Conservation (phyloP, 495 filamentous ascomycete genomes). For the Tetracladium setigerum region DNA sequence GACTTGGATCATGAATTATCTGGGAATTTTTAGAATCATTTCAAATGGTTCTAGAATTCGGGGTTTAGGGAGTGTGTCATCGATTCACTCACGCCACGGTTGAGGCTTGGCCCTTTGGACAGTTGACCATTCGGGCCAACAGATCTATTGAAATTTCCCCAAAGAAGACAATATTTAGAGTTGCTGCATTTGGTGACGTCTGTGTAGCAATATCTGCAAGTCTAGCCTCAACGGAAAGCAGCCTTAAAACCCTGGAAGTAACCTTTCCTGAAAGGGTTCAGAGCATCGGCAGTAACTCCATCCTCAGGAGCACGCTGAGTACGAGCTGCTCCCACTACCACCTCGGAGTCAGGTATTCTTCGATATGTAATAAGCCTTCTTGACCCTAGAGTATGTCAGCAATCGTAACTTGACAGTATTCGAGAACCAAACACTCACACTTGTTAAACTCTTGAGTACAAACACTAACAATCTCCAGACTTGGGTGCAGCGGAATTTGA, state of each 20-base stretch:
- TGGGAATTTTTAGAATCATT: too few species aligned
- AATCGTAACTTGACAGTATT: neutral
- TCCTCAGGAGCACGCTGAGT: constrained; percentile 27
- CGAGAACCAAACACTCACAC: constrained; percentile 44
- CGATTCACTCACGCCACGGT: too few species aligned
- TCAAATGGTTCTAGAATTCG: too few species aligned
- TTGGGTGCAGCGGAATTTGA: constrained; percentile 67
- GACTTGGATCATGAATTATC: too few species aligned
- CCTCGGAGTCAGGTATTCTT: constrained; percentile 54
- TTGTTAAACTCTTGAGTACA: constrained; percentile 84
- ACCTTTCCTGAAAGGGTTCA: constrained; percentile 72
- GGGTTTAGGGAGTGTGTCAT: too few species aligned
- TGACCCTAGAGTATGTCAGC: constrained; percentile 52
- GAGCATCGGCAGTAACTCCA: constrained; percentile 55
- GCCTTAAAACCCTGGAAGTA: constrained; percentile 45
- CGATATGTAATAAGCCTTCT: constrained; percentile 80
- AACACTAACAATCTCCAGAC: constrained; percentile 65
- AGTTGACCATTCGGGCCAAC: too few species aligned
- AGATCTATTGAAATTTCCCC: too few species aligned
- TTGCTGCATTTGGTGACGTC: constrained; percentile 17
- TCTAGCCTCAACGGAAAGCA: constrained; percentile 1
- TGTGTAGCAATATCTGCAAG: neutral
- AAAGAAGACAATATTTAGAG: constrained; percentile 14
- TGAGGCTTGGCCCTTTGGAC: too few species aligned
- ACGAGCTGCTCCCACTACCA: constrained; percentile 23